A percentile compares a stretch with the other conserved stretches of the same genome.
phyloP scores from a whole-genome alignment of 208 protist genomes.

The Wallacemonas rigidus region DNA sequence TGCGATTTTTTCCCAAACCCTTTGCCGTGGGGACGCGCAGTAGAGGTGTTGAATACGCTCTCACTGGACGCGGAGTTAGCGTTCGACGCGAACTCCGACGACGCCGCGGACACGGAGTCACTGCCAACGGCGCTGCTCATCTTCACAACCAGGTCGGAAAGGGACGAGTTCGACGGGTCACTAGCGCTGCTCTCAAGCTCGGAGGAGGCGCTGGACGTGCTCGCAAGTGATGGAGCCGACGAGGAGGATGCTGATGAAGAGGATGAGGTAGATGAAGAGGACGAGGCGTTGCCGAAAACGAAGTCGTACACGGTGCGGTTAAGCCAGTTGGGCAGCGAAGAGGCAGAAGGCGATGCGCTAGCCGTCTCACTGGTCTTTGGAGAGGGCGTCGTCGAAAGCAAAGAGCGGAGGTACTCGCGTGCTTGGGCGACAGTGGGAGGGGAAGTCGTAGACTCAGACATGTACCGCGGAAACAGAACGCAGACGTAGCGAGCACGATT shows the following conservation, averaged over 20 bases:
- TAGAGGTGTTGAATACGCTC: neutral
- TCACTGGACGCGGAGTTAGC: neutral
- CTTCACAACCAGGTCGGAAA: neutral
- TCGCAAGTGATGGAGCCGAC: too few species aligned
- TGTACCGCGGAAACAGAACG: neutral
- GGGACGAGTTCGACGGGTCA: neutral
- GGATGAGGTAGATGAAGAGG: too few species aligned
- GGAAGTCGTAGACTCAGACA: neutral
- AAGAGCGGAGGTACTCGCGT: constrained; percentile 9
- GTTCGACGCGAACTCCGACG: neutral
- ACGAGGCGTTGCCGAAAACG: neutral
- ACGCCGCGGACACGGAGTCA: neutral
- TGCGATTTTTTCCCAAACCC: constrained; percentile 10
- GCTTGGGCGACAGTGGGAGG: constrained; percentile 1
- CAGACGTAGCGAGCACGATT: too few species aligned
- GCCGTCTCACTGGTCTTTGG: neutral
- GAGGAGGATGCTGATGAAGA: too few species aligned
- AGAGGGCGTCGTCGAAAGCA: neutral
- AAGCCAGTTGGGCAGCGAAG: neutral
- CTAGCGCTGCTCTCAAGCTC: neutral
- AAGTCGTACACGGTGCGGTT: neutral
- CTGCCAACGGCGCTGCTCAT: neutral
- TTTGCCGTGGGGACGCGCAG: neutral
- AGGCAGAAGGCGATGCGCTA: neutral
- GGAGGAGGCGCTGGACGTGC: too few species aligned